Conservation (phyloP, 2,329 filamentous ascomycete species). For the Apiospora pterosperma region DNA sequence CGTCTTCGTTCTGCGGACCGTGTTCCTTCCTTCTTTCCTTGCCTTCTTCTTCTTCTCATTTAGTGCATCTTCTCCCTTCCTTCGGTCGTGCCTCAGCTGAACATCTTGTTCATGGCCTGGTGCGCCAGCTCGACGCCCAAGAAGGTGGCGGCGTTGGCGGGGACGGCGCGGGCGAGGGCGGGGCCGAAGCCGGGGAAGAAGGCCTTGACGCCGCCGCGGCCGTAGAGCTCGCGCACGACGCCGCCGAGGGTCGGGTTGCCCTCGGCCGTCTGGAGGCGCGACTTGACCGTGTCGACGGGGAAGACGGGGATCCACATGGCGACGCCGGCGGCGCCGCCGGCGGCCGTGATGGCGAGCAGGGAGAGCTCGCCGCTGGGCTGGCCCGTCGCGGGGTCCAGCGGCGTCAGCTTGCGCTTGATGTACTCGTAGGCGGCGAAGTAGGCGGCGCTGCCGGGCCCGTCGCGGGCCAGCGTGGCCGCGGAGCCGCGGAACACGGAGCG, state of each 20-base stretch:
- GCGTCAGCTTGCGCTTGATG: slow-evolving; percentile 84
- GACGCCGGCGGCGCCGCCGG: slow-evolving; percentile 86
- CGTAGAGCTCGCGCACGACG: slow-evolving; percentile 80
- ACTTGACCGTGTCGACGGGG: slow-evolving; percentile 96
- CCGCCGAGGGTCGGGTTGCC: slow-evolving; percentile 77
- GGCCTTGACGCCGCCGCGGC: slow-evolving; percentile 76
- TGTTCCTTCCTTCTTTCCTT: no score
- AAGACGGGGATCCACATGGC: slow-evolving; percentile 99
- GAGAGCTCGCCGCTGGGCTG: slow-evolving; percentile 74
- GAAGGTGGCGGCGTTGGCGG: slow-evolving; percentile 95
- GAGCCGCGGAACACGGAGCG: slow-evolving; percentile 90
- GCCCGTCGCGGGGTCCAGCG: slow-evolving; percentile 70
- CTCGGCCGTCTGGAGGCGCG: slow-evolving; percentile 84
- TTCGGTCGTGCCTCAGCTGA: slow-evolving; percentile 53
- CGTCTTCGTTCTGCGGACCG: background rate
- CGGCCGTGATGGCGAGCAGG: slow-evolving; percentile 76
- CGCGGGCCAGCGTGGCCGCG: slow-evolving; percentile 86
- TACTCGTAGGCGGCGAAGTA: slow-evolving; percentile 98
- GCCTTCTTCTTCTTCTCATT: background rate
- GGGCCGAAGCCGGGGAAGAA: slow-evolving; percentile 98
- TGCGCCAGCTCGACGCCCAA: slow-evolving; percentile 81
- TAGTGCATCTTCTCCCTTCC: background rate
- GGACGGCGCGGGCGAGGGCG: slow-evolving; percentile 86
- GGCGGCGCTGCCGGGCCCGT: slow-evolving; percentile 87
- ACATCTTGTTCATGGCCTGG: slow-evolving; percentile 75